These are phyloP conservation scores for Phytophthora multivora DNA, from an alignment of 352 stramenopile species.

Conservation along the genomic window DNA sequence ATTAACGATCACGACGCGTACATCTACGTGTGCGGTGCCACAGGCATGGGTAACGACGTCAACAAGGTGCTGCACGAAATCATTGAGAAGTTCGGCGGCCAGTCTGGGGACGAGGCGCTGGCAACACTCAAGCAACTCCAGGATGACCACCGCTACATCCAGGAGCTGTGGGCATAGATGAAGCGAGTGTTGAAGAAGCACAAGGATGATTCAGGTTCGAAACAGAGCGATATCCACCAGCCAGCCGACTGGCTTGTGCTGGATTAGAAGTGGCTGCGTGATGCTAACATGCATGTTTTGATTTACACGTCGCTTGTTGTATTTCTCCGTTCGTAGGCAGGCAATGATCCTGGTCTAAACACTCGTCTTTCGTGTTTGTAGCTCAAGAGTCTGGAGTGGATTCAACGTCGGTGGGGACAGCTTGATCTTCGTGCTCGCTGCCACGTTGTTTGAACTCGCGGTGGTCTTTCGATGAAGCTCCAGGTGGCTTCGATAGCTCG, in stretches of 20 bases:
- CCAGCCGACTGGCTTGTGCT: conserved; percentile 7
- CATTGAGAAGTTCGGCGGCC: conserved; percentile 66
- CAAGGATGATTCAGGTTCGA: conserved; percentile 5
- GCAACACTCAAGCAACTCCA: conserved; percentile 91
- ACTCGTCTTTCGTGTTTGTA: not conserved
- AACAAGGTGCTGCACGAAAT: conserved; percentile 91
- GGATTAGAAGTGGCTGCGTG: conserved; percentile 30
- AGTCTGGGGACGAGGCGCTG: conserved; percentile 63
- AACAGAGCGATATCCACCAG: conserved; percentile 6
- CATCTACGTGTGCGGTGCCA: conserved; percentile 98
- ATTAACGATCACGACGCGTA: conserved; percentile 71
- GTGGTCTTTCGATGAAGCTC: conserved; percentile 10
- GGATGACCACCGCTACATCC: conserved; percentile 91
- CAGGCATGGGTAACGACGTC: conserved; percentile 97
- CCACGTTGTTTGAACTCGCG: conserved; percentile 9
- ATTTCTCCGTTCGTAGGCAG: conserved; percentile 1
- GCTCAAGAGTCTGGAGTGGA: conserved; percentile 2
- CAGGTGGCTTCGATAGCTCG: not conserved
- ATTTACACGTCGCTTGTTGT: conserved; percentile 17
- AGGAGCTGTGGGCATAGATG: conserved; percentile 94
- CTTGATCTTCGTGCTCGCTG: conserved; percentile 19
- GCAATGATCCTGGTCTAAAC: conserved; percentile 1
- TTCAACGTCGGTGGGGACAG: not conserved
- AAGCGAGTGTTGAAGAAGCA: conserved; percentile 1
- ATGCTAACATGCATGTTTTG: conserved; percentile 31